Evolutionary conservation across 148 eudicot genomes (phyloP), one percentile per base, ranked within the genome.

Genomic region (Cornus suecica): DNA sequence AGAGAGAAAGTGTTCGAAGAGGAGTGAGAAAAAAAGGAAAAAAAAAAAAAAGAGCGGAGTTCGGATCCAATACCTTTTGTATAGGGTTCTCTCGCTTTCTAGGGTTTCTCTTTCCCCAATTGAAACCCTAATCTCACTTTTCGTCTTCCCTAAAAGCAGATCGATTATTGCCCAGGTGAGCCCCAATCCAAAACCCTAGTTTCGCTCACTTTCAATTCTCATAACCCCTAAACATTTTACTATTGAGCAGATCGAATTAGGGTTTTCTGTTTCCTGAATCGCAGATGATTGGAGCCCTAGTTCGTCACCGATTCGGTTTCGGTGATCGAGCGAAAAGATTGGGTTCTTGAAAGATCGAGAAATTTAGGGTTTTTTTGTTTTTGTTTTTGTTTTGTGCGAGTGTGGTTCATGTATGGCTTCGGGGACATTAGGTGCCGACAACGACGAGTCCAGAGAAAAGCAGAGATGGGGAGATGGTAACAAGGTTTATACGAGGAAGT

Each of bases 401-500:
- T 61, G 54, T 70, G 9, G 70, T 65, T 80, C 58, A 74, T 74
- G 84, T 74, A 83, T 87, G 88, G 88, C 71, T 76, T 85, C 88
- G 27, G 88, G 74, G 78, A 41, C 78, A 20, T 20, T 82, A 51
- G 83, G 80, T 65, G 80, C 54, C 8, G 71, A 67, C 29, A 70
- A 78, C 8, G 71, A 67, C 29, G 73, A 78, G 64, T 32, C 63
- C 14, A 78, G 79, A 66, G 86, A 70, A 23, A 74, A 66, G 79
- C 73, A 22, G 42, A 74, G 78, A 48, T 82, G 86, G 80, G 84
- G 76, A 18, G 86, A 81, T 4, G 23, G 30, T 62, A 58, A 24
- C 29, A 87, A 79, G 77, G 86, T 87, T 6, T 87, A 87, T 42
- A 79, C 82, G 15, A 69, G 87, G 3, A 85, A 73, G 64, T 25